Base-by-base conservation (phyloP, 2,329 filamentous ascomycete genomes). In the Alternaria triticina region DNA sequence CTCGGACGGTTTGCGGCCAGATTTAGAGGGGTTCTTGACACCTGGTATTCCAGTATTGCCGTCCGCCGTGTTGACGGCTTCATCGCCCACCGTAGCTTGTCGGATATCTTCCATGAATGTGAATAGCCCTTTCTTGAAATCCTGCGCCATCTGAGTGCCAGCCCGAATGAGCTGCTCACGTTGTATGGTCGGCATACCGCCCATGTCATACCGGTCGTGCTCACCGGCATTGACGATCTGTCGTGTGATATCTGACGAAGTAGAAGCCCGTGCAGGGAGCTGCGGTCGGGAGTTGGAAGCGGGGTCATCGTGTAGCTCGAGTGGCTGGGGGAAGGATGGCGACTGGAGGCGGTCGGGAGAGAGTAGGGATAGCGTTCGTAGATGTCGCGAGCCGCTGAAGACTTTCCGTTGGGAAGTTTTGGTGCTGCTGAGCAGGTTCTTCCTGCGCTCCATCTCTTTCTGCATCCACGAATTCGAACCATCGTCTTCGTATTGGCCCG, bases 81-180 rank as follows among this genome's bases (percentile, higher is more conserved):
- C 96, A 58, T 99, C 96, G 23, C 96, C 96, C 7, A 99, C 94
- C 0, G 96, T 97, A 13, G 95, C 96, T 80, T 98, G 96, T 69
- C 94, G 88, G 51, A 99, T 89, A 76, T 99, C 96, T 78, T 98
- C 96, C 63, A 97, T 89, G 80, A 99, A 99, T 1, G 93, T 97
- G 89, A 92, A 94, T 52, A 99, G 83, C 2, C 96, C 95, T 55
- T 96, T 89, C 77, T 90, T 93, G 79, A 99, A 89, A 80, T 97
- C 96, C 63, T 92, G 91, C 15, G 94, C 92, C 80, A 97, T 90
- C 79, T 96, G 92, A 76, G 94, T 94, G 62, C 84, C 79, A 8
- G 79, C 80, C 59, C 77, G 78, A 30, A 81, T 70, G 25, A 82
- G 64, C 46, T 75, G 75, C 36, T 81, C 80, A 27, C 75, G 72